Evolutionary conservation across 768 basidiomycete genomes (phyloP), one percentile per base, ranked within the genome.

Genomic region (Boletellus emodensis): DNA sequence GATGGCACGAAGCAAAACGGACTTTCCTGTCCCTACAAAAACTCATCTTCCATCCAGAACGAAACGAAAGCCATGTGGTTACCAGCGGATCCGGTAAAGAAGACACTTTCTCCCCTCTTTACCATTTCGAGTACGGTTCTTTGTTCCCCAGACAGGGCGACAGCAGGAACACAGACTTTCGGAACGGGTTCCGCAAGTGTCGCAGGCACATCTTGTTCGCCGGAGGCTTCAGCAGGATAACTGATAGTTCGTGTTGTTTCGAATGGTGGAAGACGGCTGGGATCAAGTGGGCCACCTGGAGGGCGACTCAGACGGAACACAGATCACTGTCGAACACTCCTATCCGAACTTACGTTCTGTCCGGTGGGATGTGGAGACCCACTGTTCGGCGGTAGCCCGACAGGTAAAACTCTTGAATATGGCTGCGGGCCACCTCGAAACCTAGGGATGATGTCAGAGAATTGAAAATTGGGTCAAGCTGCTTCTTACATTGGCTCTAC

Each of bases 31-130:
- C 22, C 83, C 83, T 83, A 45, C 4, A 44, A 45, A 48, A 15
- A 28, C 12, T 63, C 28, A 54, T 34, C 34, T 26, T 41, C 17
- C 11, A 37, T 33, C n/a, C 20, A 9, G 33, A 13, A 33, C 22
- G 32, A 35, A 38, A 34, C 9, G 30, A 30, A 10, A 40, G 6
- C 2, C 1, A 24, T 15, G 34, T 24, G 34, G 26, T 28, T 50
- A 66, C 89, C 90, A 46, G 91, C 91, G 15, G 87, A 85, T 2
- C 91, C 91, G 0, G 90, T 92, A 64, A 93, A 93, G 68, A 93
- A 93, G 8, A 92, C 81, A 59, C 72, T 90, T 54, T 78, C 68
- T 3, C 83, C 82, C 10, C 69, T 69, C 40, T 80, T 75, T 7
- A 92, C 87, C 57, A 61, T 67, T 13, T 71, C 57, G 7, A 85